Evolutionary conservation across 345 rosid genomes (phyloP).

Genomic region (Dipteronia dyeriana): DNA sequence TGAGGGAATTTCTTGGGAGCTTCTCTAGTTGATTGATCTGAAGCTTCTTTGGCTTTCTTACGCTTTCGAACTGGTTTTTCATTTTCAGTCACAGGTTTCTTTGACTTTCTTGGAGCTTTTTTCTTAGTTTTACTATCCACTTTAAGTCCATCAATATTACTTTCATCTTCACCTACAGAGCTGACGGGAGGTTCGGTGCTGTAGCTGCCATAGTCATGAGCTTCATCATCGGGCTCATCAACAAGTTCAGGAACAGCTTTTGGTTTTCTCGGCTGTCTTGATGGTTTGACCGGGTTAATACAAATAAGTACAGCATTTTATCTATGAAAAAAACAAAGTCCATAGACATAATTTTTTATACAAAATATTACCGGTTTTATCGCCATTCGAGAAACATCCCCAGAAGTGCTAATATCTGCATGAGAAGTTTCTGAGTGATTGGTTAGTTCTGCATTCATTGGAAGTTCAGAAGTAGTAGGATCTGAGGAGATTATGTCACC

Average conservation of each 20-base stretch:
- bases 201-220: slow-evolving; percentile 25
- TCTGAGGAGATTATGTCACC: slow-evolving; percentile 28
- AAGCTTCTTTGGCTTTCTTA: slow-evolving; percentile 35
- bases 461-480: slow-evolving; percentile 31
- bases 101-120: slow-evolving; percentile 36
- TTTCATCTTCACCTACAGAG: slow-evolving; percentile 28
- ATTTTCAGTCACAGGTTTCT: slow-evolving; percentile 31
- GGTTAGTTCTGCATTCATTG: slow-evolving; percentile 23
- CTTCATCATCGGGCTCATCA: slow-evolving; percentile 45
- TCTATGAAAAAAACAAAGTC: slow-evolving; percentile 2
- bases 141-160: slow-evolving; percentile 29
- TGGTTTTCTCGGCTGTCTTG: slow-evolving; percentile 37
- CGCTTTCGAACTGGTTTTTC: slow-evolving; percentile 42
- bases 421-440: slow-evolving; percentile 26
- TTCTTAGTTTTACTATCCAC: slow-evolving; percentile 33
- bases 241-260: slow-evolving; percentile 24
- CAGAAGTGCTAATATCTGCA: slow-evolving; percentile 24
- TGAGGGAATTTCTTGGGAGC: slow-evolving; percentile 69
- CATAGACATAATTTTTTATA: background rate
- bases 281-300: slow-evolving; percentile 17
- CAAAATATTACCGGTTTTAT: slow-evolving; percentile 40
- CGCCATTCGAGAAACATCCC: slow-evolving; percentile 30
- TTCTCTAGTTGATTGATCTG: slow-evolving; percentile 40
- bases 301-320: background rate
- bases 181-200: slow-evolving; percentile 29